phyloP scores from a whole-genome alignment of 1,284 basidiomycete genomes.

The Trichosporon inkin region DNA sequence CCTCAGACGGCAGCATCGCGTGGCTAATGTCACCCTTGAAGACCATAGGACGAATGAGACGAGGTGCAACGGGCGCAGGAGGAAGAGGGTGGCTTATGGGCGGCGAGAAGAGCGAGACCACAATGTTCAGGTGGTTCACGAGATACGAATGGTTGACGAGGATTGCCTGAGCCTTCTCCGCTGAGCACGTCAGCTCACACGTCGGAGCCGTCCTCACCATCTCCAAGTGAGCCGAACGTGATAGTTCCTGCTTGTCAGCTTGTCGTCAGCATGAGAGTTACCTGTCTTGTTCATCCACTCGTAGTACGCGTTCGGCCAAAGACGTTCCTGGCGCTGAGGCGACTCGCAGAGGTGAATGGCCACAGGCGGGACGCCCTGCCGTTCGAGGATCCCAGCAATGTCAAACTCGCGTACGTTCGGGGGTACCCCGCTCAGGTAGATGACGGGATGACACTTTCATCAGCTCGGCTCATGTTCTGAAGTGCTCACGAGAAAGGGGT shows the following conservation, averaged over 20 bases:
- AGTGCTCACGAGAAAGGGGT: conserved; percentile 19
- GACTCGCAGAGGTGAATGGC: conserved; percentile 26
- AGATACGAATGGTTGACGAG: conserved; percentile 65
- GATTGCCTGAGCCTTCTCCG: conserved; percentile 80
- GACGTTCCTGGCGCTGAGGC: conserved; percentile 24
- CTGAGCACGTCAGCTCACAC: conserved; percentile 50
- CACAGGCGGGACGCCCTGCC: conserved; percentile 27
- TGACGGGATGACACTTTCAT: conserved; percentile 11
- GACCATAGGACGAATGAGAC: conserved; percentile 34
- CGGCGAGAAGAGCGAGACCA: conserved; percentile 65
- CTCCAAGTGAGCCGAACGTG: conserved; percentile 2
- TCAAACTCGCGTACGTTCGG: conserved; percentile 23
- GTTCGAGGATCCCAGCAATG: conserved; percentile 26
- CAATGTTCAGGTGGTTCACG: conserved; percentile 58
- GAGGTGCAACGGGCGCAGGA: conserved; percentile 56
- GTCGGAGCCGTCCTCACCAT: conserved; percentile 12
- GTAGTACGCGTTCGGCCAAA: conserved; percentile 38
- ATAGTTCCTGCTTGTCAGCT: conserved; percentile 8
- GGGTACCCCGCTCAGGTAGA: conserved; percentile 36
- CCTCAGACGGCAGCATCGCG: conserved; percentile 63
- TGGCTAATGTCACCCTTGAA: conserved; percentile 1
- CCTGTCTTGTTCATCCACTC: conserved; percentile 41
- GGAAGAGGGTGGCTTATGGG: conserved; percentile 17
- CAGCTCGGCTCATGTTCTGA: background rate
- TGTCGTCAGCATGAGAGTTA: background rate